Conservation (phyloP, 139 green algal genomes). For the Ettlia oleoabundans region DNA sequence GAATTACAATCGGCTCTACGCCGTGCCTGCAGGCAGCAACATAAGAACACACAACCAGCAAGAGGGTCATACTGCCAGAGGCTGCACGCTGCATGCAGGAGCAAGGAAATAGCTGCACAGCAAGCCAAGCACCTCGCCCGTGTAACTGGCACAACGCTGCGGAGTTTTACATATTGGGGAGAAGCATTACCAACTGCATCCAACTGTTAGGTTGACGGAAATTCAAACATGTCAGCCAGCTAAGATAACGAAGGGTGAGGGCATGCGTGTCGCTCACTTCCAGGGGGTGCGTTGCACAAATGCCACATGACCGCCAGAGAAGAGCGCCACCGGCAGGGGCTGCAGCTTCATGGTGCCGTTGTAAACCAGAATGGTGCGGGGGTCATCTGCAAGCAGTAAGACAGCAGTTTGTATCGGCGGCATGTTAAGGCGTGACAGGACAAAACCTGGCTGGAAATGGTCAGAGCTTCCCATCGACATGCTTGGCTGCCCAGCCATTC, state of each 20-base stretch:
- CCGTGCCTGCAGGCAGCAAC: constrained; percentile 1
- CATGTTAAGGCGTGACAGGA: no score
- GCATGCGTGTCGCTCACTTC: not conserved
- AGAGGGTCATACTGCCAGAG: not conserved
- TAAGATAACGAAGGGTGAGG: not conserved
- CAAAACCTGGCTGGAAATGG: no score
- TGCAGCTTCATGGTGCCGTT: constrained; percentile 9
- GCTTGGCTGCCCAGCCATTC: no score
- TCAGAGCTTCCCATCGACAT: no score
- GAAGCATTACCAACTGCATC: no score
- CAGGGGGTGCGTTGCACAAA: constrained; percentile 16
- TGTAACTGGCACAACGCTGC: no score
- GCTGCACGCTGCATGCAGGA: not conserved
- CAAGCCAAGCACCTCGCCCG: no score
- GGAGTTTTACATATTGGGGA: no score
- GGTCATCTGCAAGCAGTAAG: not conserved
- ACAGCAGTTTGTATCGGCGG: no score
- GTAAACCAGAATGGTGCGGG: not conserved
- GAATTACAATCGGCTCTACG: constrained; percentile 2
- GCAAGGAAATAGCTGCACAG: no score
- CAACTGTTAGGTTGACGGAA: no score
- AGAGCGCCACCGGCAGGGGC: constrained; percentile 15
- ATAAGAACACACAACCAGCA: not conserved
- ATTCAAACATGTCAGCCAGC: no score
- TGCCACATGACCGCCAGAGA: constrained; percentile 2